phyloP scores from a whole-genome alignment of 78 protist species.

The Dictyostelium firmibasis region DNA sequence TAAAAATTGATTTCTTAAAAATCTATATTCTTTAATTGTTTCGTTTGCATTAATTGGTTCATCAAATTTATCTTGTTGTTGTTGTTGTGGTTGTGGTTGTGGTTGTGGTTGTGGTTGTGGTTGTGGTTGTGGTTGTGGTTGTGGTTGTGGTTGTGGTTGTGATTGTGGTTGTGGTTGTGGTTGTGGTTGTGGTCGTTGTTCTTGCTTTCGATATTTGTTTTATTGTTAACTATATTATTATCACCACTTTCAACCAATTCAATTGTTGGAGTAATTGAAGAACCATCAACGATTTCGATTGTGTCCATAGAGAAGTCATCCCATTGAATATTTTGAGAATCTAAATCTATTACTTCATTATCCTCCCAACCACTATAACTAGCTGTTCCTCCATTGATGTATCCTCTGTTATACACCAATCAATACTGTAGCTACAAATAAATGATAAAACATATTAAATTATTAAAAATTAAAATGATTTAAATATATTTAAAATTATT shows the following conservation, averaged over 20 bases:
- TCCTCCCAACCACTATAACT: conserved; percentile 63
- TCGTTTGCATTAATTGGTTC: conserved; percentile 6
- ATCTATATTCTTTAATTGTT: conserved; percentile 24
- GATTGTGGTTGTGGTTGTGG: too few species aligned
- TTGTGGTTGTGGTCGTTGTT: too few species aligned
- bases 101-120: too few species aligned
- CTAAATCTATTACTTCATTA: background rate
- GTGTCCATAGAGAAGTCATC: conserved; percentile 74
- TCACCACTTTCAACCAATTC: background rate
- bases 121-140: too few species aligned
- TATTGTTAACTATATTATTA: too few species aligned
- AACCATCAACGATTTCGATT: conserved; percentile 54
- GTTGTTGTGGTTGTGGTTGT: background rate
- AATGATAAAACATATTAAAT: too few species aligned
- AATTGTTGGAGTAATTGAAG: conserved; percentile 1
- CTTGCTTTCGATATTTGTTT: too few species aligned
- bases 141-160: too few species aligned
- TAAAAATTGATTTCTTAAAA: conserved; percentile 46
- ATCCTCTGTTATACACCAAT: conserved; percentile 35
- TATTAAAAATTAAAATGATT: too few species aligned
- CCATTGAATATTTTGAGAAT: background rate
- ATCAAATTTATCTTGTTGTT: background rate
- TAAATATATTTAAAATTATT: too few species aligned
- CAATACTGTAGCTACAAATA: too few species aligned
- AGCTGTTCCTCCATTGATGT: background rate